Base-by-base conservation (phyloP, 1,284 basidiomycete genomes). In the Leccinum glutinopallens region DNA sequence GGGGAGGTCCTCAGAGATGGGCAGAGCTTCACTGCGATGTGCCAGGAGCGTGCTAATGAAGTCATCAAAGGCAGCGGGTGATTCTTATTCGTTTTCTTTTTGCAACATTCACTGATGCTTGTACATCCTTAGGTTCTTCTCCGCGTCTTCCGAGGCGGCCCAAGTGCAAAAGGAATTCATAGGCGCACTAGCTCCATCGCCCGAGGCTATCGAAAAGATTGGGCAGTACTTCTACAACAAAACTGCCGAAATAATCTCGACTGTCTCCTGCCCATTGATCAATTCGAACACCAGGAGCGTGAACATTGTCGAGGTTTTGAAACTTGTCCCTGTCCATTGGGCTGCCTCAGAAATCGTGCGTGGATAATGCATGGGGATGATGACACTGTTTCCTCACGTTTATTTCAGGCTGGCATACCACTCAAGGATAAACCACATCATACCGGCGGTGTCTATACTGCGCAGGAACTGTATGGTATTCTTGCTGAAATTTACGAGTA, bases 281-380 rank as follows among this genome's bases (percentile, higher is more conserved):
- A 84, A 83, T 15, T 78, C 80, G 25, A 80, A 82, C 37, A 79
- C 78, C 4, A 77, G 75, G 54, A 83, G 81, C 54, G 80, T 93
- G 25, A 90, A 95, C 72, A 76, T 95, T 64, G 87, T 90, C 6
- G 87, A 92, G 69, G 90, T 94, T 4, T 73, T 92, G 66, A 89
- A 85, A 72, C 73, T 80, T 39, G 81, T 89, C 0, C 88, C 92
- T 6, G 76, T 92, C 39, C 77, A 84, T 67, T 93, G 90, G 88
- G 85, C 81, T 33, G 86, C 89, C 3, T 80, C 80, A 32, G 86
- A 91, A 62, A 77, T 93, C 57, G 91, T 92, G 65, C 58, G 88
- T 80, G 12, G 33, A 2, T 13, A 54, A 22, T 58, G 12, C 7
- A 19, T 29, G 37, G 17, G 25, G 25, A 41, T 5, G 1, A 29